Conservation (phyloP, 106 monocot genomes). For the Dendrobium huoshanense region DNA sequence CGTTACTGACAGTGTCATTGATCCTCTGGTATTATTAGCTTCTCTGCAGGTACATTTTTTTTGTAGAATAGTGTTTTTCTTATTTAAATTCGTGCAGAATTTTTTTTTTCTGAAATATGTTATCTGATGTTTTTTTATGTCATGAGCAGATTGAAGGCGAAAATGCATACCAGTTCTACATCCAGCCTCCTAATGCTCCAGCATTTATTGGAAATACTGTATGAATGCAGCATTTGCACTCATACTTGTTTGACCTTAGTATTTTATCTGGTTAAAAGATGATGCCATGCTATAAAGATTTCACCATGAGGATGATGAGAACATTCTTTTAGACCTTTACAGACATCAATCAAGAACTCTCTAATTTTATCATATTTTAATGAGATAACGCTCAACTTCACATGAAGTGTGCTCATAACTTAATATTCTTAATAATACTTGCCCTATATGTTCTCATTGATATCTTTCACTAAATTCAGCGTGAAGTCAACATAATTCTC, state of each 20-base stretch:
- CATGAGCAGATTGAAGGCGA: conserved; percentile 64
- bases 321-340: no score
- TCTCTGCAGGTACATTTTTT: conserved; percentile 47
- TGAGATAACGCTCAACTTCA: neutral
- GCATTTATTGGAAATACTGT: conserved; percentile 98
- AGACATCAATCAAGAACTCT: neutral
- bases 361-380: neutral
- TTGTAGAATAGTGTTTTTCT: neutral
- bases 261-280: neutral
- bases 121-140: neutral
- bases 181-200: conserved; percentile 83
- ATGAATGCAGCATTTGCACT: conserved; percentile 9
- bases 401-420: neutral
- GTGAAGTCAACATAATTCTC: neutral
- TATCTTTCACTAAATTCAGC: neutral
- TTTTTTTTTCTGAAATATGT: neutral
- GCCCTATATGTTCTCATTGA: neutral
- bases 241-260: neutral
- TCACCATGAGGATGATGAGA: neutral
- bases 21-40: conserved; percentile 63
- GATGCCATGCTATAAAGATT: neutral
- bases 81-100: neutral
- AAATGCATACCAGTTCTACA: conserved; percentile 87
- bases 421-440: neutral
- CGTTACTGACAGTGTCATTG: conserved; percentile 49